Evolutionary conservation across 1,284 basidiomycete species (phyloP).

Genomic region (Singerocomus inundabilis): DNA sequence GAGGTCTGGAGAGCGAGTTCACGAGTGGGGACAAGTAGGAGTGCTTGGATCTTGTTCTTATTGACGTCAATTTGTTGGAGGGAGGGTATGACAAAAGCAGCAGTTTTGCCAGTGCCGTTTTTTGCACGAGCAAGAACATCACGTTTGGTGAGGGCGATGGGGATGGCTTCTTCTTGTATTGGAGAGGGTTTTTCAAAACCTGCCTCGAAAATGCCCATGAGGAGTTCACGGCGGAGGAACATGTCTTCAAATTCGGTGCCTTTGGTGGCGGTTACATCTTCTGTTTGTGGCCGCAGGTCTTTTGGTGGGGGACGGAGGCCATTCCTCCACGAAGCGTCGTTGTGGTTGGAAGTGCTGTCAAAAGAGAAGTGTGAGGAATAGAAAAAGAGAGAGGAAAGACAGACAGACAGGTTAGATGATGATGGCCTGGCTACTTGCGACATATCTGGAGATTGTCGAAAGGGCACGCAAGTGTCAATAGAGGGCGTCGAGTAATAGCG

Average conservation of each 20-base stretch:
- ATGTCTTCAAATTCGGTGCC: conserved; percentile 92
- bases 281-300: conserved; percentile 90
- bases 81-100: conserved; percentile 96
- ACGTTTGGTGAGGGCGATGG: conserved; percentile 81
- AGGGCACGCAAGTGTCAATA: conserved; percentile 13
- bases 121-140: conserved; percentile 92
- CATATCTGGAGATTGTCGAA: conserved; percentile 29
- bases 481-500: conserved; percentile 13
- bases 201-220: conserved; percentile 95
- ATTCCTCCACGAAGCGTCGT: conserved; percentile 60
- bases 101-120: conserved; percentile 94
- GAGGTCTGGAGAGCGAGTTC: conserved; percentile 95
- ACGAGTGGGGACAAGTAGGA: conserved; percentile 92
- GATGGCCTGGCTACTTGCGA: conserved; percentile 43
- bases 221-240: conserved; percentile 73
- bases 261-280: conserved; percentile 91
- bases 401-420: conserved; percentile 41
- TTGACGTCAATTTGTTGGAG: conserved; percentile 90
- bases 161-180: conserved; percentile 98
- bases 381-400: conserved; percentile 1
- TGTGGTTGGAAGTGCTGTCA: conserved; percentile 29
- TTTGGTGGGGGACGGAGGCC: conserved; percentile 84
- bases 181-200: conserved; percentile 97
- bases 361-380: conserved; percentile 8
- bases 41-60: conserved; percentile 90